Base-by-base conservation (phyloP, 169 alveolate species). In the Plasmodium knowlesi region DNA sequence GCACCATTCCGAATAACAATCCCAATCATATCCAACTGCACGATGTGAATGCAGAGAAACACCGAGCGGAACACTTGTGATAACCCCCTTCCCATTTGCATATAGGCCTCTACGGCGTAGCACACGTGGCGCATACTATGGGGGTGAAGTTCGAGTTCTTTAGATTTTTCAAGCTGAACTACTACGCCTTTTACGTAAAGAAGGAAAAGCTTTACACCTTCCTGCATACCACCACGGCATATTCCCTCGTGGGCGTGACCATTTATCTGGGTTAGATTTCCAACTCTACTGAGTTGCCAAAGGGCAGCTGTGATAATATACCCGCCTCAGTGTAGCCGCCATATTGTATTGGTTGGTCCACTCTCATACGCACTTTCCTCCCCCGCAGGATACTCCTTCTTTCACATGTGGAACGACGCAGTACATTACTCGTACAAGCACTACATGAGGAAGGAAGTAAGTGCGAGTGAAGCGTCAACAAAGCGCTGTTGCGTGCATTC, bases 371-470 rank as follows among this genome's bases (percentile, higher is more conserved):
- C 76, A 5, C 76, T 30, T 32, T 76, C 19, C 53, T n/a, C 12
- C 70, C 72, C 70, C 41, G 16, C 78, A 90, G 94, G 94, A 3
- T 90, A 90, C 53, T 81, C 94, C 1, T 90, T 90, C 41, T 80
- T 90, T 37, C 83, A 80, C 53, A 90, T 90, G 94, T 90, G 94
- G 94, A 90, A 90, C 46, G 94, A 90, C 32, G 94, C 94, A 10
- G 94, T 90, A n/a, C 94, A 90, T n/a, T 90, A 90, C 57, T 90
- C 94, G 30, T 90, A 90, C 80, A 90, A 90, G 34, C 94, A 90
- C 37, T 90, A 90, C 50, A 50, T 90, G 72, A 67, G 94, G 74
- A 90, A 90, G 74, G 94, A 90, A 53, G 94, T 90, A 90, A 80
- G 78, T 9, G 1, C 81, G 82, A 81, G 73, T 67, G 37, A 81